Percentiles rank a stretch among this genome's conserved stretches.
Evolutionary conservation across 176 grass and related monocot species (phyloP).

Genomic region (Carex pumila): DNA sequence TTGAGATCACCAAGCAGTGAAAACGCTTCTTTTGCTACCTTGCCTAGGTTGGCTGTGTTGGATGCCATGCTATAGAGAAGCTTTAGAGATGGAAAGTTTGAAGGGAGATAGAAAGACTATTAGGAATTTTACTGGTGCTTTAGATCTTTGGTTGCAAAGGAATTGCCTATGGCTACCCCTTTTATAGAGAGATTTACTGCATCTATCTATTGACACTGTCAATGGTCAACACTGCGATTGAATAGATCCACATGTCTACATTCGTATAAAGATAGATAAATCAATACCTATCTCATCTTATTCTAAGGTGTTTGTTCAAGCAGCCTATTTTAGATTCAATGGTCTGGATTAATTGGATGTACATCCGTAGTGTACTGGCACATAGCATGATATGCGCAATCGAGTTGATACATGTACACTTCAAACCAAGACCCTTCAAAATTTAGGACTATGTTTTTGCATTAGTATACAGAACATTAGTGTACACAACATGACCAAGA

Average conservation of each 20-base stretch:
- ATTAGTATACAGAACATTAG: background rate
- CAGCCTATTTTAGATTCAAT: background rate
- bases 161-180: slow-evolving; percentile 5
- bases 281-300: background rate
- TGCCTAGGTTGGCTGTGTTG: background rate
- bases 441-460: background rate
- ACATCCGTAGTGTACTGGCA: background rate
- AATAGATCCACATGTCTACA: background rate
- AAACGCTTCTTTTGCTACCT: background rate
- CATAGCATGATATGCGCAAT: background rate
- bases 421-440: background rate
- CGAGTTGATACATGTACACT: background rate
- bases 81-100: background rate
- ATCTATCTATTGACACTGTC: background rate
- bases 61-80: slow-evolving; percentile 10
- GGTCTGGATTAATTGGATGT: background rate
- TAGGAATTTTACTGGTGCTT: background rate
- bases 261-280: background rate
- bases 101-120: background rate
- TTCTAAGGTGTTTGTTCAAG: background rate
- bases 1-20: slow-evolving; percentile 4
- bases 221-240: background rate
- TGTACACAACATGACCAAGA: background rate
- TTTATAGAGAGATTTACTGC: slow-evolving; percentile 1
- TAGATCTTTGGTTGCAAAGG: background rate